Evolutionary conservation across 345 rosid species (phyloP), one percentile per base, ranked within the genome.

Genomic region (Psidium friedrichsthalianum): DNA sequence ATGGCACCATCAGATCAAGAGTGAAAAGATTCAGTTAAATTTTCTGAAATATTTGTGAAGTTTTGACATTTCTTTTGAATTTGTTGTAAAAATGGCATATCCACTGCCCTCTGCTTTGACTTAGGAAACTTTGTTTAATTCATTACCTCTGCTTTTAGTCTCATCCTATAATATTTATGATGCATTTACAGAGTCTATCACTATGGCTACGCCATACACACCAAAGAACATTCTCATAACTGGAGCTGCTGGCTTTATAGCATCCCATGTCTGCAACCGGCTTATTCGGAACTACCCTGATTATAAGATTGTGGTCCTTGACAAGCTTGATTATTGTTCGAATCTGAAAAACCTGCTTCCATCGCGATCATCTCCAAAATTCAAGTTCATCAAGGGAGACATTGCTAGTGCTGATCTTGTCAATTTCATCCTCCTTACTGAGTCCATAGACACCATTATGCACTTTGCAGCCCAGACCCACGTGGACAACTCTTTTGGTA

Each of bases 391-490:
- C 82, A 89, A 90, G 87, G 93, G 93, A 27, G 93, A 91, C 84
- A 86, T 91, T 59, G 93, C 90, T 55, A 91, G 93, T 85, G 91
- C 91, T 49, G 93, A 91, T 81, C 93, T 91, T 22, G 93, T 91
- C 85, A 91, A 88, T 88, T 89, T 88, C 91, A 90, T 91, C 85
- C 93, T 91, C 85, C 85, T 89, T 86, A 90, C 93, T 5, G 93
- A 91, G 85, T 87, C 90, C 74, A 91, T 91, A 21, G 93, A 91
- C 85, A 91, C 93, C 20, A 91, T 91, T 32, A 91, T 91, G 93
- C 93, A 91, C 87, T 91, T 91, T 84, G 93, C 93, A 8, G 93
- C 93, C 51, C 93, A 91, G 85, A 91, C 93, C 12, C 93, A 89
- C 40, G 93, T 91, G 4, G 93, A 91, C 87, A 91, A 89, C 86